Percentiles rank a stretch among this genome's conserved stretches.
Evolutionary conservation across 306 rosid species (phyloP).

Genomic region (Mimosa pudica): DNA sequence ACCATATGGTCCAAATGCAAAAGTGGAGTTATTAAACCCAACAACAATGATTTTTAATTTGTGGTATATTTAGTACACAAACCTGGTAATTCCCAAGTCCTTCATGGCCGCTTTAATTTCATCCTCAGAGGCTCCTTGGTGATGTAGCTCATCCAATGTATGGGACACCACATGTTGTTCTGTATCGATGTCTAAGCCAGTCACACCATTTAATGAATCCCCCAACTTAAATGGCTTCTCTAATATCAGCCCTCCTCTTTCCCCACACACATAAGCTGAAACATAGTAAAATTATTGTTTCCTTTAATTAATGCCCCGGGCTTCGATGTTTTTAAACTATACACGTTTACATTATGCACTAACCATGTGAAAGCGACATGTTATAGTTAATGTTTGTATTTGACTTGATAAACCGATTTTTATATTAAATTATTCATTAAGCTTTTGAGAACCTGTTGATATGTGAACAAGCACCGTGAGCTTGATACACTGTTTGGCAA

Average conservation of each 20-base stretch:
- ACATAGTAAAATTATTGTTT: background rate
- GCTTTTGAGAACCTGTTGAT: background rate
- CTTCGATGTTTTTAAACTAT: background rate
- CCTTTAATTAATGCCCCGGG: background rate
- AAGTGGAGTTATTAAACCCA: background rate
- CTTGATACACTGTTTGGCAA: slow-evolving; percentile 41
- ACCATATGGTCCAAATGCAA: background rate
- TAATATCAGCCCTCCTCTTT: slow-evolving; percentile 60
- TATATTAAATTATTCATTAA: too few relatives aligned
- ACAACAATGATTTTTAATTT: background rate
- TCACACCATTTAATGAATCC: slow-evolving; percentile 61
- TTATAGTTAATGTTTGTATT: background rate
- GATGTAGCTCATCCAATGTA: slow-evolving; percentile 44
- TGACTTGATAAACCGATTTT: background rate
- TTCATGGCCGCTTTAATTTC: slow-evolving; percentile 62
- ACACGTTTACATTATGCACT: background rate
- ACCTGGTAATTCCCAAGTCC: slow-evolving; percentile 71
- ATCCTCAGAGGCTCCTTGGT: slow-evolving; percentile 44
- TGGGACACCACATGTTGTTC: slow-evolving; percentile 50
- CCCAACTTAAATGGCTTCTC: slow-evolving; percentile 63
- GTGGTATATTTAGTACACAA: slow-evolving; percentile 4
- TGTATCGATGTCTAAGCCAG: slow-evolving; percentile 56
- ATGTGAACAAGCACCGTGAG: background rate
- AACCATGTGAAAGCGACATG: background rate
- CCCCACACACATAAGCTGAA: slow-evolving; percentile 83